Evolutionary conservation across 2,329 filamentous ascomycete genomes (phyloP).

Genomic region (Neurospora crassa): DNA sequence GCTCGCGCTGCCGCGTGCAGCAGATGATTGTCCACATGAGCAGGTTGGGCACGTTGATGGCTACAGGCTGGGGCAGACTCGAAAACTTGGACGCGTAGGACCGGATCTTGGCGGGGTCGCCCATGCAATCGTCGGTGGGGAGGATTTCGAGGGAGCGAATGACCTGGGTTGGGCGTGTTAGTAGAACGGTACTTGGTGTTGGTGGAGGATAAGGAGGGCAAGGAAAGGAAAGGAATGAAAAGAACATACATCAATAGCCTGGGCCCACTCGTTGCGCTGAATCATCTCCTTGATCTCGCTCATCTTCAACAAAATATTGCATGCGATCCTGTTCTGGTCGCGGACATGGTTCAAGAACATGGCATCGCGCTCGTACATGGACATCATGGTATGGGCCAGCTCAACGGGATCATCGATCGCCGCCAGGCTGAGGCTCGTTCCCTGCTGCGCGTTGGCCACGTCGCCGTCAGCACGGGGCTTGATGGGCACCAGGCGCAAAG

Average conservation of each 20-base stretch:
- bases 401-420: constrained; percentile 52
- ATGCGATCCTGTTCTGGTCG: constrained; percentile 47
- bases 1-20: constrained; percentile 68
- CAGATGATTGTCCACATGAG: constrained; percentile 89
- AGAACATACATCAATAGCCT: constrained; percentile 48
- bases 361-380: constrained; percentile 50
- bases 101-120: constrained; percentile 72
- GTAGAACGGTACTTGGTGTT: neutral
- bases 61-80: constrained; percentile 66
- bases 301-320: constrained; percentile 49
- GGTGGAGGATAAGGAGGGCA: neutral
- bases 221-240: constrained; percentile 1
- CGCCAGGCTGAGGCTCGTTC: constrained; percentile 51
- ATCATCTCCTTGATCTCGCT: constrained; percentile 50
- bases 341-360: constrained; percentile 52
- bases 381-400: constrained; percentile 51
- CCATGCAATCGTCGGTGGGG: constrained; percentile 58
- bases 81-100: constrained; percentile 73
- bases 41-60: constrained; percentile 81
- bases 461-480: constrained; percentile 53
- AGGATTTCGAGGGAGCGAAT: constrained; percentile 70
- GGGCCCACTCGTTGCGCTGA: constrained; percentile 45
- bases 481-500: constrained; percentile 67
- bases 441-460: constrained; percentile 24
- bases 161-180: constrained; percentile 32